Conservation (phyloP, 2,329 filamentous ascomycete genomes). For the Pseudogymnoascus sp. region DNA sequence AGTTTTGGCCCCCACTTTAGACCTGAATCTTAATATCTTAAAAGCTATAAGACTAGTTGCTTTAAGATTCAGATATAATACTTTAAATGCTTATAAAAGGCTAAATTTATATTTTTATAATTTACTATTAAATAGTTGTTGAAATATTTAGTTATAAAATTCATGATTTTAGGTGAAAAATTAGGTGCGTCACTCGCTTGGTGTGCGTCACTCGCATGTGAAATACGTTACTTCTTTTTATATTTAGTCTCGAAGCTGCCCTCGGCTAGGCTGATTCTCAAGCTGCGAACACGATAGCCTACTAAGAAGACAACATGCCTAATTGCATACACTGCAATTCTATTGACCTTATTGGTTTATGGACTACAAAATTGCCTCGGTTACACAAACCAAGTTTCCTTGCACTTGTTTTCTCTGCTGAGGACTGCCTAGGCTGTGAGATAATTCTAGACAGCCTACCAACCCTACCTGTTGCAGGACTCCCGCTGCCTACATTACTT, state of each 20-base stretch:
- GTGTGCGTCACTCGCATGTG: too few species aligned
- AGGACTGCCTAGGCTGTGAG: not conserved
- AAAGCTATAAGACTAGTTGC: too few species aligned
- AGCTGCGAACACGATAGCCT: not conserved
- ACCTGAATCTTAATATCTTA: too few species aligned
- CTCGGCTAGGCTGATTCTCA: not conserved
- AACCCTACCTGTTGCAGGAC: not conserved
- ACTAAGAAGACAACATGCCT: not conserved
- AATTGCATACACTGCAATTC: not conserved
- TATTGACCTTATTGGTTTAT: not conserved
- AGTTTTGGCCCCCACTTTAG: too few species aligned
- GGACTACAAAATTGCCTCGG: not conserved
- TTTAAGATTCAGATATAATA: too few species aligned
- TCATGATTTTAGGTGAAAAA: too few species aligned
- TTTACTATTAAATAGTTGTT: too few species aligned
- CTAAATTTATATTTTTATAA: too few species aligned
- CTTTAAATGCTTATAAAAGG: too few species aligned
- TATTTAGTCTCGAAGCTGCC: not conserved
- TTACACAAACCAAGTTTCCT: not conserved
- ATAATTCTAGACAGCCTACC: not conserved
- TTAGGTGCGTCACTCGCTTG: too few species aligned
- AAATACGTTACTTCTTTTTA: too few species aligned
- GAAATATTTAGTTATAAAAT: too few species aligned
- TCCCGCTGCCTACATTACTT: not conserved
- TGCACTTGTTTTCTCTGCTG: not conserved